A percentile compares a stretch with the other conserved stretches of the same genome.
Conservation (phyloP, 2,329 filamentous ascomycete genomes). For the Stagonosporopsis cucurbitacearum region DNA sequence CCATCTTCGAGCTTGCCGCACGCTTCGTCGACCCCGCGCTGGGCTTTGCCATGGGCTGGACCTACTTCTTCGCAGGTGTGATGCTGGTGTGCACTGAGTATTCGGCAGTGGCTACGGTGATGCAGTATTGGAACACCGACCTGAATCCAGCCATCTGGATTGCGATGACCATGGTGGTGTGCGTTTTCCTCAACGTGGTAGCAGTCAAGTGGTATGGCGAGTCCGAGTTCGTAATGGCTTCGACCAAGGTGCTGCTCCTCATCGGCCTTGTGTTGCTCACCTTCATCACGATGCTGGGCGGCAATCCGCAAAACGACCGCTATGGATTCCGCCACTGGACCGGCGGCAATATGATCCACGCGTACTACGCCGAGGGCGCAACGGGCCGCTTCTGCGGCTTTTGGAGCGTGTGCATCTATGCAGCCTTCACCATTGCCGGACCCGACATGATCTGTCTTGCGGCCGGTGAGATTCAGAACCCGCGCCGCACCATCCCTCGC, state of each 20-base stretch:
- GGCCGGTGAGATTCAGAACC: conserved; percentile 65
- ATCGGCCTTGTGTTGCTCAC: conserved; percentile 58
- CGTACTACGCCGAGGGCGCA: conserved; percentile 55
- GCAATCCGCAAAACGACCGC: conserved; percentile 58
- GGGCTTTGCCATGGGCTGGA: conserved; percentile 74
- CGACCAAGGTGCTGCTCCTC: conserved; percentile 45
- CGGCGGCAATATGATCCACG: conserved; percentile 58
- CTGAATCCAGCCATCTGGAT: conserved; percentile 47
- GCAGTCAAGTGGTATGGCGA: conserved; percentile 49
- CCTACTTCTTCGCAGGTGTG: conserved; percentile 61
- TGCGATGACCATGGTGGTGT: conserved; percentile 45
- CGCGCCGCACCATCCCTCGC: conserved; percentile 64
- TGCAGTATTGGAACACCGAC: conserved; percentile 46
- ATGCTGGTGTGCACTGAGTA: conserved; percentile 26
- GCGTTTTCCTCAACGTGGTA: conserved; percentile 45
- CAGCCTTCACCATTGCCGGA: conserved; percentile 60
- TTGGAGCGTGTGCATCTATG: conserved; percentile 56
- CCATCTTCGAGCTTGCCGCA: conserved; percentile 78
- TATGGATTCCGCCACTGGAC: conserved; percentile 67
- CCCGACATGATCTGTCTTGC: conserved; percentile 52
- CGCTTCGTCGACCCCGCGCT: conserved; percentile 79
- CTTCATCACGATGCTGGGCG: conserved; percentile 64
- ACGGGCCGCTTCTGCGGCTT: conserved; percentile 54
- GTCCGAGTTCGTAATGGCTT: conserved; percentile 45
- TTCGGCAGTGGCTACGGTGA: conserved; percentile 46